Evolutionary conservation across 2,329 filamentous ascomycete genomes (phyloP).

Genomic region (Colletotrichum echinochloae): DNA sequence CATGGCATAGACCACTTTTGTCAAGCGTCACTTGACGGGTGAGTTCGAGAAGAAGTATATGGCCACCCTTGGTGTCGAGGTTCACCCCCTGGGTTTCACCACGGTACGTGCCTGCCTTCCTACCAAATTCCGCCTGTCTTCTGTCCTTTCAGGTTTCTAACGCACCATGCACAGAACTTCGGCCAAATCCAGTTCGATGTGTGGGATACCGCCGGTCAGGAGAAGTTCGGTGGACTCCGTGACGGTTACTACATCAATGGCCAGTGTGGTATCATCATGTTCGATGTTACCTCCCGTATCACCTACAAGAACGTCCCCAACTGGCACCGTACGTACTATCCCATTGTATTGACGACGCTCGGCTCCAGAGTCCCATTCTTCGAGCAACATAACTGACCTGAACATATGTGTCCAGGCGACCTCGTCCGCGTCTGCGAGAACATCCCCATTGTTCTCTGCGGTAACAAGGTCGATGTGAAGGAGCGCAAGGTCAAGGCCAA

Average conservation of each 20-base stretch:
- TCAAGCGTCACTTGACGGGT: conserved; percentile 99
- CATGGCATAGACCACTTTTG: conserved; percentile 88
- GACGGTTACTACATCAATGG: conserved; percentile 99
- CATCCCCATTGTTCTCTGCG: conserved; percentile 97
- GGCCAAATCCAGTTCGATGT: conserved; percentile 98
- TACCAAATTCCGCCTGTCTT: conserved; percentile 15
- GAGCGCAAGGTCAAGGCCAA: conserved; percentile 99
- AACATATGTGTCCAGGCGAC: conserved; percentile 73
- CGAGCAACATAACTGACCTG: neutral
- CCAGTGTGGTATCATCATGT: conserved; percentile 99
- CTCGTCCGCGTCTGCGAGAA: conserved; percentile 99
- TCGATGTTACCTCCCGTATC: conserved; percentile 98
- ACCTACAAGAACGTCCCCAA: conserved; percentile 99
- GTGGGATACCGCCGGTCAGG: conserved; percentile 98
- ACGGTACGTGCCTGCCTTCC: conserved; percentile 78
- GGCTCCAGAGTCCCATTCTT: neutral
- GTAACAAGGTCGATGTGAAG: conserved; percentile 99
- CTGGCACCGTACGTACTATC: conserved; percentile 92
- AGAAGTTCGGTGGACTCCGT: conserved; percentile 99
- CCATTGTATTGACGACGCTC: conserved; percentile 2
- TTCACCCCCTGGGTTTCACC: conserved; percentile 97
- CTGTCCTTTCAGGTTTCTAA: conserved; percentile 7
- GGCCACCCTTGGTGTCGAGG: conserved; percentile 98
- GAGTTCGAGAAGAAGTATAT: conserved; percentile 99
- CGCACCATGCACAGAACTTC: conserved; percentile 79